These are phyloP conservation scores for Penicillium sp. DNA, from an alignment of 2,329 filamentous ascomycete genomes.

Conservation along the genomic window DNA sequence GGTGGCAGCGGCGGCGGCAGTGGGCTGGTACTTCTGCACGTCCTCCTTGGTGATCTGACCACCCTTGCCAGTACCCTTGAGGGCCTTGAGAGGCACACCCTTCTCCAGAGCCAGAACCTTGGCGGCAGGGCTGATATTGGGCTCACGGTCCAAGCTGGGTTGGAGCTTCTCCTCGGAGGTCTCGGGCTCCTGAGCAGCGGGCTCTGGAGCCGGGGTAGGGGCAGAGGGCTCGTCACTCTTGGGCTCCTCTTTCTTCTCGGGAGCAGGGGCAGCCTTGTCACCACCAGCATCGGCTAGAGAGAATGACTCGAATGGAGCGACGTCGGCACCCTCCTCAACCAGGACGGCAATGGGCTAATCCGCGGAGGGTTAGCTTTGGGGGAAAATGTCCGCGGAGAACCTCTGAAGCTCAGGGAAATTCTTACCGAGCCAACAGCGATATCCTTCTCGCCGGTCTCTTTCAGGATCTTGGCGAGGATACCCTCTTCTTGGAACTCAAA, in stretches of 20 bases:
- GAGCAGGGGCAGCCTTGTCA: conserved; percentile 60
- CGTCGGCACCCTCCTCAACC: conserved; percentile 84
- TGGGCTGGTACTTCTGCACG: conserved; percentile 76
- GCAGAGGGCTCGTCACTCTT: conserved; percentile 42
- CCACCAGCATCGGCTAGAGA: conserved; percentile 85
- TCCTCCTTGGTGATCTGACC: conserved; percentile 89
- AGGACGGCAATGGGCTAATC: conserved; percentile 87
- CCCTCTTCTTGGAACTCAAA: conserved; percentile 99
- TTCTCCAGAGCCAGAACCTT: conserved; percentile 81
- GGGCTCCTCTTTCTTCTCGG: conserved; percentile 60
- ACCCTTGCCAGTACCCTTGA: conserved; percentile 83
- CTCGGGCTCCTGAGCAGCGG: conserved; percentile 61
- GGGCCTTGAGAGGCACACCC: conserved; percentile 66
- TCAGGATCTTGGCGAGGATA: conserved; percentile 88
- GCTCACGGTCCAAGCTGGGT: conserved; percentile 76
- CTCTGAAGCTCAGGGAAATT: conserved; percentile 29
- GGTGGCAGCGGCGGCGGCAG: conserved; percentile 55
- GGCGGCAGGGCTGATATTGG: conserved; percentile 66
- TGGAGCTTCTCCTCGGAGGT: conserved; percentile 73
- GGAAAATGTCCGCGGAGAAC: conserved; percentile 8
- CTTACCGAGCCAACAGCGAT: conserved; percentile 89
- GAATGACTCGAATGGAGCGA: conserved; percentile 85
- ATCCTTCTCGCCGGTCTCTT: conserved; percentile 90
- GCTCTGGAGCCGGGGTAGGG: conserved; percentile 60
- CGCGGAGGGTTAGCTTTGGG: conserved; percentile 5